Conservation (phyloP, 306 rosid genomes). For the Lathyrus tuberosus region DNA sequence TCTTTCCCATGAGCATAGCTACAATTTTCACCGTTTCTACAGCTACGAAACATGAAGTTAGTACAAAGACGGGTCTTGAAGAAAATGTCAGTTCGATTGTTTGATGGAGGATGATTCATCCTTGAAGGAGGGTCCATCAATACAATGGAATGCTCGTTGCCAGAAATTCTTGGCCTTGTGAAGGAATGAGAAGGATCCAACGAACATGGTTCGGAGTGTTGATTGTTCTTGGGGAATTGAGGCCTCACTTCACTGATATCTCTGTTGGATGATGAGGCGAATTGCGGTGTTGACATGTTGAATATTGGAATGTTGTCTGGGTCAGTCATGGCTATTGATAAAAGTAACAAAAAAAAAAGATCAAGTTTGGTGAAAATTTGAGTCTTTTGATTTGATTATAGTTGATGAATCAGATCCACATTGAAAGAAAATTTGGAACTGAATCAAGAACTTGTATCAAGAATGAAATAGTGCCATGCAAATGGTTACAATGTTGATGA, state of each 20-base stretch:
- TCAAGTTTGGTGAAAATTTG: conserved; percentile 16
- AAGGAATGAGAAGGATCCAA: conserved; percentile 45
- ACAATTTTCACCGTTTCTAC: conserved; percentile 85
- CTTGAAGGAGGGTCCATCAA: conserved; percentile 26
- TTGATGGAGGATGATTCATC: conserved; percentile 42
- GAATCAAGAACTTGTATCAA: background rate
- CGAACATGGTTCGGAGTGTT: conserved; percentile 45
- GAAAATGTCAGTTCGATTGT: conserved; percentile 70
- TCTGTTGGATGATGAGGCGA: conserved; percentile 38
- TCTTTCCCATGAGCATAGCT: conserved; percentile 93
- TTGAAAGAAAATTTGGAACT: background rate
- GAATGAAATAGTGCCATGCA: conserved; percentile 24
- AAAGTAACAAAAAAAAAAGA: conserved; percentile 8
- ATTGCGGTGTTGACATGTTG: conserved; percentile 49
- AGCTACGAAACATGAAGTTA: conserved; percentile 65
- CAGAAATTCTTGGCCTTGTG: conserved; percentile 66
- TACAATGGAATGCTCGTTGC: conserved; percentile 34
- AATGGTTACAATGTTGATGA: conserved; percentile 13
- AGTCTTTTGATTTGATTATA: conserved; percentile 23
- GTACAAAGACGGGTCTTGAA: conserved; percentile 89
- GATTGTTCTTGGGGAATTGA: conserved; percentile 55
- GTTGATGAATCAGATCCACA: conserved; percentile 35
- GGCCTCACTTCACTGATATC: conserved; percentile 66
- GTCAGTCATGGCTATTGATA: conserved; percentile 51
- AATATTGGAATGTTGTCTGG: conserved; percentile 53